Evolutionary conservation across 495 filamentous ascomycete species (phyloP), one percentile per base, ranked within the genome.

Genomic region (Daldinia childiae): DNA sequence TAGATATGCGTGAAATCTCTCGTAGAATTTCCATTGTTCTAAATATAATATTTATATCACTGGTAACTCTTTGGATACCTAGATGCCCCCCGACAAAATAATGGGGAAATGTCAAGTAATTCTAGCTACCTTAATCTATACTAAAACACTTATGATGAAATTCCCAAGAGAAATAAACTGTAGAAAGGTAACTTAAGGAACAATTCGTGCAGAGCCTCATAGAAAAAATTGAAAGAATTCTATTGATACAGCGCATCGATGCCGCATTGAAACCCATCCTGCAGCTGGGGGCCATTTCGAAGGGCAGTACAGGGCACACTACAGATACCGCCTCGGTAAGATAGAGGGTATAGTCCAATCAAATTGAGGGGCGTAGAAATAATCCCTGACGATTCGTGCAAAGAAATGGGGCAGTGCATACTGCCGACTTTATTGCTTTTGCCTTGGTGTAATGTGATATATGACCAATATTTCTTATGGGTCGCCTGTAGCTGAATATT

Each of bases 11-110:
- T 14, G 58, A 60, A 19, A 60, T 60, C 24, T 45, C 38, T 19
- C 58, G 58, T 60, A 60, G 21, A 60, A 60, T 29, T 1, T 60
- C 58, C 58, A 60, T 60, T 32, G 38, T 5, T 30, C 1, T 32
- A 45, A 24, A 21, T 43, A 60, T 29, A 45, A 21, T 24, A 9
- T 21, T 48, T 48, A 48, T 48, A 48, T 4, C 17, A 34, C 11
- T 34, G 3, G 43, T 9, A 48, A 17, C 17, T 48, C 17, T 4
- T 21, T 1, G 39, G 11, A 43, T 43, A 27, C 3, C 26, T 27
- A 43, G 14, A 17, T 43, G 39, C n/a, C 39, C n/a, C 6, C 7
- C 6, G n/a, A 7, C 6, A 43, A 43, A 19, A 43, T n/a, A 43
- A 43, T n/a, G 39, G n/a, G 17, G 17, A 48, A 48, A 9, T 19